phyloP scores from a whole-genome alignment of 345 rosid species.

The Linum tenue region DNA sequence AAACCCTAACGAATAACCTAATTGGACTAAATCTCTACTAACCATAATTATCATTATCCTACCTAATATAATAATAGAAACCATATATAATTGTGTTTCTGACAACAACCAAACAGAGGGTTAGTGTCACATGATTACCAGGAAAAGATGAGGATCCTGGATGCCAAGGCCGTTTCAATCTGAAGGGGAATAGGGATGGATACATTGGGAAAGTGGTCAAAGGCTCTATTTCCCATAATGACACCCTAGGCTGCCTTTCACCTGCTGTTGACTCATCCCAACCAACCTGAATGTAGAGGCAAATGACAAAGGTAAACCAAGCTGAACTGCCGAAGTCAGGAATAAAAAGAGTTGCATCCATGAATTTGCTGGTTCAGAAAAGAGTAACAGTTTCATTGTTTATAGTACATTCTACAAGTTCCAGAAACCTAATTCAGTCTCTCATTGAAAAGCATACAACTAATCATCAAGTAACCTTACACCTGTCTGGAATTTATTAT shows the following conservation, averaged over 20 bases:
- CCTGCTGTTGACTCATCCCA: slow-evolving; percentile 55
- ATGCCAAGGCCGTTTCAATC: slow-evolving; percentile 41
- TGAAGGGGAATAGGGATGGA: slow-evolving; percentile 37
- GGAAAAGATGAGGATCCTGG: slow-evolving; percentile 35
- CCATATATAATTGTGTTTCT: too few relatives aligned
- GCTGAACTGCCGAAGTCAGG: slow-evolving; percentile 4
- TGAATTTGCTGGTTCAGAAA: neutral
- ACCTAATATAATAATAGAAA: too few relatives aligned
- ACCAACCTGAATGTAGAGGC: slow-evolving; percentile 29
- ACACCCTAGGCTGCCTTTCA: slow-evolving; percentile 49
- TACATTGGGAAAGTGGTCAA: slow-evolving; percentile 43
- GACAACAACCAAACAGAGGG: neutral
- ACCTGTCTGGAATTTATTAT: too few relatives aligned
- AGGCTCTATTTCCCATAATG: slow-evolving; percentile 48
- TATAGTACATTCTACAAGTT: neutral
- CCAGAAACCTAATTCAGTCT: too few relatives aligned
- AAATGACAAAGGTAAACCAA: neutral
- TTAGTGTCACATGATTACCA: slow-evolving; percentile 17
- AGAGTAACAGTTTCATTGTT: neutral
- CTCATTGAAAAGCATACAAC: too few relatives aligned
- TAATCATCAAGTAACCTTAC: too few relatives aligned
- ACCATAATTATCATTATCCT: too few relatives aligned
- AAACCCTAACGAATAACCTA: too few relatives aligned
- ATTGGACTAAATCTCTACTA: too few relatives aligned
- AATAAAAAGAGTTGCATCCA: neutral